Conservation (phyloP, 2,329 filamentous ascomycete genomes). For the Geosmithia morbida region DNA sequence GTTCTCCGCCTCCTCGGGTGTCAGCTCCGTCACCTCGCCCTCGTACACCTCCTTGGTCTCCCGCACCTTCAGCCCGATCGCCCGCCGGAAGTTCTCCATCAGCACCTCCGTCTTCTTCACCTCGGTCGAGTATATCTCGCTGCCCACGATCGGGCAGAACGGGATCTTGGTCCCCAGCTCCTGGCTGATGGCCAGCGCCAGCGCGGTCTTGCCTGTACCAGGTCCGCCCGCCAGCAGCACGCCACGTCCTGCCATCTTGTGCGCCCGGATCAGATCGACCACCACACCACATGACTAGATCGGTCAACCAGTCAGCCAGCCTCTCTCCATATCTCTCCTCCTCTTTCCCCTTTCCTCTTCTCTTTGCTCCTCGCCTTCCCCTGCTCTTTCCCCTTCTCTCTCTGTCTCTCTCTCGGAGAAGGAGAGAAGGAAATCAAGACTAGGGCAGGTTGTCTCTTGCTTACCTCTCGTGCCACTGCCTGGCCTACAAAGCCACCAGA, state of each 20-base stretch:
- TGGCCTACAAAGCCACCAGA: conserved; percentile 84
- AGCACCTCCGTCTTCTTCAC: conserved; percentile 99
- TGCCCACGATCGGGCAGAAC: conserved; percentile 95
- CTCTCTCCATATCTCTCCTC: too few species aligned
- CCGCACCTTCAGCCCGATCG: conserved; percentile 90
- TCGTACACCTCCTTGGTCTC: conserved; percentile 99
- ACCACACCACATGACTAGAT: conserved; percentile 79
- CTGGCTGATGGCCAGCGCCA: conserved; percentile 90
- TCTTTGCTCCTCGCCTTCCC: background rate
- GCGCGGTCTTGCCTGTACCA: conserved; percentile 91
- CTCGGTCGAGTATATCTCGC: conserved; percentile 94
- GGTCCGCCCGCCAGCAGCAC: conserved; percentile 89
- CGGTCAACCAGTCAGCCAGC: background rate
- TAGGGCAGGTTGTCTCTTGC: conserved; percentile 5
- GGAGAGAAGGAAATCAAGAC: background rate
- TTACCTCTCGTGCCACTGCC: conserved; percentile 71
- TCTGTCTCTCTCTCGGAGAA: background rate
- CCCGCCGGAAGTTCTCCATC: conserved; percentile 98
- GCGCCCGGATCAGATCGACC: conserved; percentile 86
- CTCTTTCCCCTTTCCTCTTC: background rate
- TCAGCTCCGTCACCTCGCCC: conserved; percentile 94
- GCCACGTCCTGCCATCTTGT: conserved; percentile 94
- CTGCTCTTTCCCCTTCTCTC: background rate
- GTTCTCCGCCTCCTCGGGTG: conserved; percentile 95
- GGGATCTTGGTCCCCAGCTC: conserved; percentile 96